Evolutionary conservation across 176 grass and related monocot species (phyloP), one percentile per base, ranked within the genome.

Genomic region (Tuctoria greenei): DNA sequence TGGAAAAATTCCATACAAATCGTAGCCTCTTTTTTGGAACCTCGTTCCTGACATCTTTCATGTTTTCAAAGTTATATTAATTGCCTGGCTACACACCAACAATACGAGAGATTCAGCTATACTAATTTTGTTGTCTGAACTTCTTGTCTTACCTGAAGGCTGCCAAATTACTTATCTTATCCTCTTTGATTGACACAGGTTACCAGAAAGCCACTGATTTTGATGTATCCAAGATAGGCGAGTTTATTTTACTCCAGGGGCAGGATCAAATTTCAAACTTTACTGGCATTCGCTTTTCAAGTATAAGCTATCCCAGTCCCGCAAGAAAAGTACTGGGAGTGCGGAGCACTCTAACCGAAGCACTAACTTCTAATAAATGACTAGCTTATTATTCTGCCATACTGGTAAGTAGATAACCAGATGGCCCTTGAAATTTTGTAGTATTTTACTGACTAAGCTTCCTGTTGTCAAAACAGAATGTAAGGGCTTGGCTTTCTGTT

Each of bases 121-220:
- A 61, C 21, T 38, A 4, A 20, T 78, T 78, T 72, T 47, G 2
- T 61, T 10, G 0, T 66, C 16, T 14, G 7, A 55, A 66, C 35
- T 36, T 72, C 14, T 20, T 8, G 20, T 52, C 8, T 87, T 14
- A n/a, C 42, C 10, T 72, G 41, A 60, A 73, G 78, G 13, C 55
- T 0, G 44, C 66, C 10, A 17, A 71, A 49, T 63, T 58, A 61
- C 71, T 83, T 62, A 58, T 70, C 11, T 79, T 72, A 24, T 46
- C 86, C 37, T 81, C 54, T 80, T 38, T 46, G 21, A 14, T 60
- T 86, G 8, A 57, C 51, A 66, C 86, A 95, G 92, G 87, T 89
- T 95, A 78, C 92, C 92, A 25, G 89, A 95, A 89, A 95, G 92
- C 72, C 92, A 95, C 77, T 95, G 81, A 91, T 87, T 87, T 61